Conservation (phyloP, 768 basidiomycete genomes). For the Calocera viscosa region DNA sequence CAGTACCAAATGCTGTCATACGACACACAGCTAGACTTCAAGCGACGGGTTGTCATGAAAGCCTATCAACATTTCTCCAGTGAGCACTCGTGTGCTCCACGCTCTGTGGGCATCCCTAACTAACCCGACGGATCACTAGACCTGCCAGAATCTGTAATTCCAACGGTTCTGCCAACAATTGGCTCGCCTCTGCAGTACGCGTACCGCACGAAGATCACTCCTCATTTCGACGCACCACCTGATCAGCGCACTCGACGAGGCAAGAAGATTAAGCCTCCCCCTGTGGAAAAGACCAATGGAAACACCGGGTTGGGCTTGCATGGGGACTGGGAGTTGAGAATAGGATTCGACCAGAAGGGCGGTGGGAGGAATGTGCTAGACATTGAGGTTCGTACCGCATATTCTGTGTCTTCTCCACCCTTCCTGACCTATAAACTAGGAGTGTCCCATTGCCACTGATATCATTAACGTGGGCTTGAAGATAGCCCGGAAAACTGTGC, state of each 20-base stretch:
- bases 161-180: slow-evolving; percentile 58
- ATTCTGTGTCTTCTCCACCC: neutral
- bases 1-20: slow-evolving; percentile 95
- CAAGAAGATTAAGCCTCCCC: slow-evolving; percentile 33
- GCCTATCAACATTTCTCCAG: slow-evolving; percentile 68
- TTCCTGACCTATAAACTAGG: slow-evolving; percentile 35
- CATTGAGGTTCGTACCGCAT: slow-evolving; percentile 55
- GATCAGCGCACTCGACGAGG: slow-evolving; percentile 29
- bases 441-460: slow-evolving; percentile 82
- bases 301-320: slow-evolving; percentile 16
- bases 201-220: slow-evolving; percentile 95
- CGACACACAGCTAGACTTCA: slow-evolving; percentile 70
- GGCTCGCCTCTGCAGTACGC: slow-evolving; percentile 80
- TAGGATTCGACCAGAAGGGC: slow-evolving; percentile 80
- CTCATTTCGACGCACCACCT: slow-evolving; percentile 78
- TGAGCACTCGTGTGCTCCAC: neutral
- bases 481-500: slow-evolving; percentile 50
- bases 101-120: slow-evolving; percentile 25
- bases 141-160: slow-evolving; percentile 45
- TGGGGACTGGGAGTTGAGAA: slow-evolving; percentile 49
- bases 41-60: slow-evolving; percentile 71
- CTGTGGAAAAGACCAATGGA: slow-evolving; percentile 10
- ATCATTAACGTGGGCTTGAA: slow-evolving; percentile 58
- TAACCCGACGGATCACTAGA: slow-evolving; percentile 26
- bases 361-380: slow-evolving; percentile 58